These are phyloP conservation scores for Calycina herbarum DNA, from an alignment of 2,329 filamentous ascomycete species.

Conservation along the genomic window DNA sequence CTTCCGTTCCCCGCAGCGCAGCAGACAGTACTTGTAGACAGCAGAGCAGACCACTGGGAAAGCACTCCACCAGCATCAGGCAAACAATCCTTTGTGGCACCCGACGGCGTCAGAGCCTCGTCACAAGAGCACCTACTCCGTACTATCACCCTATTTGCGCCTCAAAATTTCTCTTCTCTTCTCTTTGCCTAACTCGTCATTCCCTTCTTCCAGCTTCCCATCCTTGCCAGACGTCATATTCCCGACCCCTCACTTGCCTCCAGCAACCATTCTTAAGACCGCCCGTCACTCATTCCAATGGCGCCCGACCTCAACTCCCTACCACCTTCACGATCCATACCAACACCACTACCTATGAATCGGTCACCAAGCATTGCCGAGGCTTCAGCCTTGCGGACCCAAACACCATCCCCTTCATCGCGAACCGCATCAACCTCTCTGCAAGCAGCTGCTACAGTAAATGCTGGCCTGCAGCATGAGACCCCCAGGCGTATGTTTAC, in stretches of 20 bases:
- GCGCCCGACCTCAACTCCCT: slow-evolving; percentile 60
- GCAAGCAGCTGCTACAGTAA: slow-evolving; percentile 74
- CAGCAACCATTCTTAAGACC: background rate
- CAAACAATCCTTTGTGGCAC: background rate
- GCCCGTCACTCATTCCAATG: slow-evolving; percentile 21
- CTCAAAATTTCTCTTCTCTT: background rate
- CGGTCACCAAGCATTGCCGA: slow-evolving; percentile 41
- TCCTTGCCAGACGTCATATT: slow-evolving; percentile 1
- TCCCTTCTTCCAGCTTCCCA: background rate
- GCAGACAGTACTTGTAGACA: background rate
- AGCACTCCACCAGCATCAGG: background rate
- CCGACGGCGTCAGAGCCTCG: background rate
- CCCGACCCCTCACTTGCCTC: background rate
- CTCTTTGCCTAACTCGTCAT: background rate
- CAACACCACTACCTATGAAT: slow-evolving; percentile 40
- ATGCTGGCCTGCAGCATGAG: slow-evolving; percentile 71
- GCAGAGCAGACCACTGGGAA: background rate
- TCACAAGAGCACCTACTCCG: background rate
- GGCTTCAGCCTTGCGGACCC: slow-evolving; percentile 38
- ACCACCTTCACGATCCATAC: slow-evolving; percentile 46
- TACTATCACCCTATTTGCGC: background rate
- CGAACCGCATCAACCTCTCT: slow-evolving; percentile 69
- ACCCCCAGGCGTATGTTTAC: slow-evolving; percentile 53
- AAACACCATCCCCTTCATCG: slow-evolving; percentile 61
- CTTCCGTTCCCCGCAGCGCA: background rate